Conservation (phyloP, 371 early-diverging fungal genomes). For the Sporodiniella umbellata region DNA sequence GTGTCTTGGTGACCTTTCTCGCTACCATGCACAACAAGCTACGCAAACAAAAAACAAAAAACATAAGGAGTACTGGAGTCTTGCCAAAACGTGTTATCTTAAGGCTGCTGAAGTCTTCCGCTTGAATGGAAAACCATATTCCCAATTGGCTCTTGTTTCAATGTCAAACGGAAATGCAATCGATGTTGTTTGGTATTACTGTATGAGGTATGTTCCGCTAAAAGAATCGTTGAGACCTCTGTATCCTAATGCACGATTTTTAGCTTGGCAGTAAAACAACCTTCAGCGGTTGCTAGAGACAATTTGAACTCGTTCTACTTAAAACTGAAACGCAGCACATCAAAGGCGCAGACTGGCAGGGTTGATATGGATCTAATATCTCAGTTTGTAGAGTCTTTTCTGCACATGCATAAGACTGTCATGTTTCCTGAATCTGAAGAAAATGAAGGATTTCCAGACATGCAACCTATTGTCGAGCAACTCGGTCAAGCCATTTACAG, state of each 20-base stretch:
- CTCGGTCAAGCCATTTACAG: conserved; percentile 2
- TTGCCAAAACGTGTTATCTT: conserved; percentile 40
- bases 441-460: conserved; percentile 4
- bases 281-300: conserved; percentile 39
- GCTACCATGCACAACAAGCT: conserved; percentile 42
- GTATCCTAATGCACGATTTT: background rate
- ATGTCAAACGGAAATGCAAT: conserved; percentile 41
- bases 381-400: conserved; percentile 35
- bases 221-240: too few relatives aligned
- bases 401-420: conserved; percentile 35
- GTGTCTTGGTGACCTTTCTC: conserved; percentile 49
- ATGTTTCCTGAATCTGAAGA: conserved; percentile 31
- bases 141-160: conserved; percentile 44
- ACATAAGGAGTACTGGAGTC: conserved; percentile 24
- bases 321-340: conserved; percentile 27
- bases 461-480: conserved; percentile 5
- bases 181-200: conserved; percentile 53
- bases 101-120: conserved; percentile 41
- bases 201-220: conserved; percentile 43
- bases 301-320: conserved; percentile 45
- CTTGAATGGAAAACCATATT: conserved; percentile 49
- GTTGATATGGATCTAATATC: conserved; percentile 13
- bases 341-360: background rate
- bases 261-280: conserved; percentile 41
- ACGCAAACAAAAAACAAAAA: conserved; percentile 14